phyloP scores from a whole-genome alignment of 495 filamentous ascomycete genomes.

The Trichoderma asperelloides region DNA sequence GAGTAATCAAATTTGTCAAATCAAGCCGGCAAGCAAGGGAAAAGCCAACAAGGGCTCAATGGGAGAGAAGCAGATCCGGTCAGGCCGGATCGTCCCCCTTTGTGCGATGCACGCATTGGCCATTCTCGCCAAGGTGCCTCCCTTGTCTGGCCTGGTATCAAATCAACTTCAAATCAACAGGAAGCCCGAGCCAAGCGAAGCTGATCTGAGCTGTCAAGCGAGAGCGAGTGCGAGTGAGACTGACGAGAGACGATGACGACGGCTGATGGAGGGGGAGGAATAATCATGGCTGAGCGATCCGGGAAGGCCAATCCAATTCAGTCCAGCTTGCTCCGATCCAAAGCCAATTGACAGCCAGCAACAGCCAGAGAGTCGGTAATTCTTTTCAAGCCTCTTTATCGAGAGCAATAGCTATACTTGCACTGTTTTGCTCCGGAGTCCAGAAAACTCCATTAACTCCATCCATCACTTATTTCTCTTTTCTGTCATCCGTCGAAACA shows the following conservation, averaged over 20 bases:
- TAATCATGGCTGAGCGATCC: neutral
- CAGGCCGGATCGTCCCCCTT: conserved; percentile 7
- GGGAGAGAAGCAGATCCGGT: neutral
- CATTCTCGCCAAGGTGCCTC: too few species aligned
- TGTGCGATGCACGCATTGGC: neutral
- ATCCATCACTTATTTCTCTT: neutral
- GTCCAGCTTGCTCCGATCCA: neutral
- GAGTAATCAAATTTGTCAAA: neutral
- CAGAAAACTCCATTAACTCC: too few species aligned
- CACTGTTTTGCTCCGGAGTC: too few species aligned
- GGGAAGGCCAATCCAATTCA: neutral
- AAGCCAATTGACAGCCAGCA: neutral
- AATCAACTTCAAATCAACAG: neutral
- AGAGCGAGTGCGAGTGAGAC: neutral
- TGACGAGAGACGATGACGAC: conserved; percentile 3
- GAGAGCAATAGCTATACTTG: neutral
- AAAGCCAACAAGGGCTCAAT: neutral
- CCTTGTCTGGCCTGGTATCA: neutral
- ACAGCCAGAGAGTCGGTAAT: neutral
- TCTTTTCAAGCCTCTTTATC: neutral
- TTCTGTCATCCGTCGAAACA: neutral
- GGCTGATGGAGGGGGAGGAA: neutral
- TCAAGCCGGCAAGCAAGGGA: neutral
- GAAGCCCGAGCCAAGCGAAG: neutral
- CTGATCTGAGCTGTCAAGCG: conserved; percentile 1